Base-by-base conservation (phyloP, 208 protist species). In the Leishmania mexicana region DNA sequence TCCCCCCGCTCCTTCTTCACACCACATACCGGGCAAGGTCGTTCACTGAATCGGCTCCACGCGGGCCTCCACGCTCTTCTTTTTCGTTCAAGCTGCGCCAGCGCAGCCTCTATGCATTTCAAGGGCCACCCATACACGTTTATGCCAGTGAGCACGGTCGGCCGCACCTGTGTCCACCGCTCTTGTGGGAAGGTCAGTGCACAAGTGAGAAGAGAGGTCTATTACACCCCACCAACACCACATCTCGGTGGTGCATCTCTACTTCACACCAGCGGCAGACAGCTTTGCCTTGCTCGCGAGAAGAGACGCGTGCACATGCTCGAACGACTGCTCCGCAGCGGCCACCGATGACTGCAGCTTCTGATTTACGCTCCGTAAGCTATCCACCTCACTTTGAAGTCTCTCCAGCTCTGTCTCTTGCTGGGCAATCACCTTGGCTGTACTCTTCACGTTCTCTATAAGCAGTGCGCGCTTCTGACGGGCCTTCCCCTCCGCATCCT, bases 221-320 rank as follows among this genome's bases (percentile, higher is more conserved):
- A 38, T 17, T 38, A 74, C 68, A 24, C 45, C 21, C 7, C 28
- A 28, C 7, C 45, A 53, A 8, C 68, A n/a, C 40, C 40, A 11
- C 68, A 53, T 49, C 10, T 53, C 24, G 15, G 45, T n/a, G 45
- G 28, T 38, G 68, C 2, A 28, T 45, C 38, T 49, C 73, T 45
- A 78, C 54, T 40, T 67, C 57, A 42, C 42, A 15, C 0, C 35
- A 19, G 38, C 47, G 58, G 42, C 35, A 54, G 54, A n/a, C 47
- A 76, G 47, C 45, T 87, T 84, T 17, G 74, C 84, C 35, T 88
- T 88, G 31, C 74, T 75, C 21, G 78, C 76, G 15, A 97, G 77
- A 47, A 97, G 78, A 21, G 90, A 92, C 62, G 92, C 93, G 79
- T 97, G 93, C 47, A 91, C 92, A 53, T 91, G 85, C 87, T 94